Evolutionary conservation across 83 land plant genomes (phyloP).

Genomic region (Picea abies): DNA sequence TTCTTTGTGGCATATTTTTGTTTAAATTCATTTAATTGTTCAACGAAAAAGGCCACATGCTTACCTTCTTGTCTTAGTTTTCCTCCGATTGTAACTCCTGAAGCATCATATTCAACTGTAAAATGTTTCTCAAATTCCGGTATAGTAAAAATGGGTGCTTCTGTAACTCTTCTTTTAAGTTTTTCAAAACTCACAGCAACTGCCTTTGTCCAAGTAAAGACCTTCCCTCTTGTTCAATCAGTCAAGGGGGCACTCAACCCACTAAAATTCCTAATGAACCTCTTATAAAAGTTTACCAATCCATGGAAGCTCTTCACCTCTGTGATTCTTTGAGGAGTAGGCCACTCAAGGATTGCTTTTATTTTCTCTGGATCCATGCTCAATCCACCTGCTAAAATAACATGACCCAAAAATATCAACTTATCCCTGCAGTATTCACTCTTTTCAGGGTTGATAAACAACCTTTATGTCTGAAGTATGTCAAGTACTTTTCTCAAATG

Average conservation of each 20-base stretch:
- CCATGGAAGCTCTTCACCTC: slow-evolving; percentile 21
- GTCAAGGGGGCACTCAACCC: slow-evolving; percentile 1
- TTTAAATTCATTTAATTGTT: background rate
- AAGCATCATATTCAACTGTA: slow-evolving; percentile 17
- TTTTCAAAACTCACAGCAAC: background rate
- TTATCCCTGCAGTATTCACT: background rate
- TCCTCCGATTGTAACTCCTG: background rate
- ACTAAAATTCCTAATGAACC: slow-evolving; percentile 16
- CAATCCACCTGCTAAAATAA: slow-evolving; percentile 8
- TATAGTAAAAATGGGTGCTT: slow-evolving; percentile 10
- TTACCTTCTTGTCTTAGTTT: background rate
- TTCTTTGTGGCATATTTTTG: background rate
- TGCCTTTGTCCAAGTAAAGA: background rate
- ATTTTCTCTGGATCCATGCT: slow-evolving; percentile 10
- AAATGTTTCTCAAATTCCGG: background rate
- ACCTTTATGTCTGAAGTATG: background rate
- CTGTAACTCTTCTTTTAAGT: background rate
- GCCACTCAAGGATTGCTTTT: slow-evolving; percentile 5
- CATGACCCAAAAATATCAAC: slow-evolving; percentile 16
- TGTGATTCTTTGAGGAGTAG: background rate
- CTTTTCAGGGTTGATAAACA: slow-evolving; percentile 17
- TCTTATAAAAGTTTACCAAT: slow-evolving; percentile 14
- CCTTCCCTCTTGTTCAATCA: background rate
- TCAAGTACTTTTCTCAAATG: background rate
- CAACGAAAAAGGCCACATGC: background rate